These are phyloP conservation scores for Scheffersomyces coipomensis DNA, from an alignment of 805 yeast genomes.

Conservation along the genomic window DNA sequence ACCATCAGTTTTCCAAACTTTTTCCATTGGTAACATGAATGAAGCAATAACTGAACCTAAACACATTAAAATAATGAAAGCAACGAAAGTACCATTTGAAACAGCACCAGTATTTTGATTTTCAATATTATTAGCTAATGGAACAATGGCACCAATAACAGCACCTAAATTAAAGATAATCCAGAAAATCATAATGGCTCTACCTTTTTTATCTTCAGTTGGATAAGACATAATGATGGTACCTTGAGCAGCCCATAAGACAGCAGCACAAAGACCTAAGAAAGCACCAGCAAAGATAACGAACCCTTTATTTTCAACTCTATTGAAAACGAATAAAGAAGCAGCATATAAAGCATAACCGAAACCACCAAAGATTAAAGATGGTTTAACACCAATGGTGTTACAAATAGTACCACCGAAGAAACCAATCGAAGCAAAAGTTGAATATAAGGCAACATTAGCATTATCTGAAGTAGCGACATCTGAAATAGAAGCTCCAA, in stretches of 20 bases:
- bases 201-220: slow-evolving; percentile 51
- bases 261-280: slow-evolving; percentile 54
- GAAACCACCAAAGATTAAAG: slow-evolving; percentile 51
- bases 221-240: slow-evolving; percentile 58
- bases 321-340: slow-evolving; percentile 48
- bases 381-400: slow-evolving; percentile 43
- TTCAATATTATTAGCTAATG: slow-evolving; percentile 52
- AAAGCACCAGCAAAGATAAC: slow-evolving; percentile 57
- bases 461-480: slow-evolving; percentile 45
- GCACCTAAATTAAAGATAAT: slow-evolving; percentile 61
- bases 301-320: slow-evolving; percentile 47
- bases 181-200: slow-evolving; percentile 57
- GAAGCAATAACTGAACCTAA: slow-evolving; percentile 45
- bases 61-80: slow-evolving; percentile 51
- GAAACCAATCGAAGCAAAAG: slow-evolving; percentile 58
- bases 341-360: slow-evolving; percentile 57
- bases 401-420: slow-evolving; percentile 57
- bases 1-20: slow-evolving; percentile 51
- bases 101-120: slow-evolving; percentile 31
- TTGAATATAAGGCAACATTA: slow-evolving; percentile 50
- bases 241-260: slow-evolving; percentile 61
- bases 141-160: slow-evolving; percentile 57
- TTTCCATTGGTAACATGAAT: slow-evolving; percentile 46
- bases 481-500: slow-evolving; percentile 47
- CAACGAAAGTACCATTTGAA: slow-evolving; percentile 52